Evolutionary conservation across 2,329 filamentous ascomycete genomes (phyloP), one percentile per base, ranked within the genome.

Genomic region (Aspergillus costaricaensis): DNA sequence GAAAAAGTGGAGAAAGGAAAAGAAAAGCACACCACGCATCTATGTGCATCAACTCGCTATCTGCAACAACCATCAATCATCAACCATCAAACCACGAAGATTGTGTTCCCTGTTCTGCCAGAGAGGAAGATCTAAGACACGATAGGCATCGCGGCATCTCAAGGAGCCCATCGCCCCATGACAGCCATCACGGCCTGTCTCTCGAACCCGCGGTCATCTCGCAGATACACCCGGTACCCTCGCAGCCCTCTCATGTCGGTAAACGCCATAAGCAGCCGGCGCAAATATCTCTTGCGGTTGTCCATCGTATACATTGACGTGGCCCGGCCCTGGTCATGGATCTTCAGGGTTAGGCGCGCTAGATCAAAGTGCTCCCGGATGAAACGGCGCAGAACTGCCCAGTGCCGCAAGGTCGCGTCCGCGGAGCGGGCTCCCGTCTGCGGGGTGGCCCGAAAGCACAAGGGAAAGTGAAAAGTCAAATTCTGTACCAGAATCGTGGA

Each of bases 321-420:
- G 2, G 17, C 23, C 38, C 54, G 55, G 17, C 66, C 67, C 19
- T 63, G 49, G 19, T 70, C 69, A 9, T 70, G 57, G 30, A 70
- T 58, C 7, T 48, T 63, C 6, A 71, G 41, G 2, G 66, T 68
- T 2, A 71, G 61, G 23, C 57, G 56, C 5, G 61, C 15, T 15
- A 71, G 41, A 10, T 65, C 55, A 55, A 71, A 70, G 52, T 71
- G 68, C 43, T 71, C 68, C 14, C 66, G 68, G 43, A 71, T 69
- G 44, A 71, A 71, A n/a, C 69, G 69, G 12, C 66, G 63, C n/a
- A 71, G 25, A 23, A 69, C 65, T 9, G 62, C 58, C 69, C 69
- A 71, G 27, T 62, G 65, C 2, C 65, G 50, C 17, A 68, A 5
- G 4, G 58, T 38, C 10, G 55, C 38, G 2, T 67, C 62, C 38